Evolutionary conservation across 2,329 filamentous ascomycete genomes (phyloP), one percentile per base, ranked within the genome.

Genomic region (Aureobasidium sp.): DNA sequence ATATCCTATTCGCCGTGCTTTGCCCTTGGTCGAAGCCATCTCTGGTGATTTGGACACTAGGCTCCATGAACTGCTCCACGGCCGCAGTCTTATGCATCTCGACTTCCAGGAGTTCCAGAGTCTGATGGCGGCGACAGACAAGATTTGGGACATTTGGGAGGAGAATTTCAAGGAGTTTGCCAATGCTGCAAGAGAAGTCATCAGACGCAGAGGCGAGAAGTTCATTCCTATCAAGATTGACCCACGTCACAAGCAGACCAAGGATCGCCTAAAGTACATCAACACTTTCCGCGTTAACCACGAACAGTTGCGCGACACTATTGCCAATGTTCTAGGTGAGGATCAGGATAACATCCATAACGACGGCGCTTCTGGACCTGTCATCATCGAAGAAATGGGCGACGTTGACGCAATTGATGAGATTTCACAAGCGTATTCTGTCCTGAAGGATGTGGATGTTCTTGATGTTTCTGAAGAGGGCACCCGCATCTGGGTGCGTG

Each of bases 201-300:
- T 91, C 3, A 85, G 93, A 66, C 88, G 92, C 68, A 86, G 94
- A 68, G 95, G 96, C 70, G 95, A 97, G 75, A 96, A 96, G 74
- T 99, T 99, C 74, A 97, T 99, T 66, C 92, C 93, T 5, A 97
- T 99, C 80, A 97, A 97, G 78, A 92, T 99, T 73, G 84, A 82
- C 66, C 89, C 91, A 64, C 88, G 90, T 69, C 94, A 99, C 73
- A 87, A 85, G 42, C 89, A 93, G 73, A 89, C 94, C 29, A 91
- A 97, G 75, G 88, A 94, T 65, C 87, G 94, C 47, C 81, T 99
- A 67, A 91, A 90, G 70, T 99, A 99, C 73, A 91, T 99, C 66
- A 86, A 87, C 69, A 96, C 90, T 22, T 99, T 99, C 79, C 87
- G 94, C 29, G 89, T 93, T 70, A 97, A 97, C 71, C 94, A 99